These are phyloP conservation scores for Neopestalotiopsis sp. DNA, from an alignment of 2,329 filamentous ascomycete genomes.

Conservation along the genomic window DNA sequence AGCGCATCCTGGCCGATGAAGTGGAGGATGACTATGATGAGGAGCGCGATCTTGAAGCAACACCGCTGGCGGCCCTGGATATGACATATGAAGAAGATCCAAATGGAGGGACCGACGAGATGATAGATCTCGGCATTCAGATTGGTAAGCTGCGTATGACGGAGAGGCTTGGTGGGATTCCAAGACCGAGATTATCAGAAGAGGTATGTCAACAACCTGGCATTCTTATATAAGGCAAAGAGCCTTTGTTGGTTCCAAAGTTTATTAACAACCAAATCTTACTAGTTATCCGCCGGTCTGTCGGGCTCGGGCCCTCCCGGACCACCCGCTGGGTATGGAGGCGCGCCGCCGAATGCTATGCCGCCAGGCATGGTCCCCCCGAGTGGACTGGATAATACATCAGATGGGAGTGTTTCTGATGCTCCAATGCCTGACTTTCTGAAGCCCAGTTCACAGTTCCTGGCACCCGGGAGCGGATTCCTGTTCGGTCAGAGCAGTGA, in stretches of 20 bases:
- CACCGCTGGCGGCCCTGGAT: conserved; percentile 66
- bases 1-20: conserved; percentile 51
- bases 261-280: conserved; percentile 8
- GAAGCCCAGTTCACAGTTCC: conserved; percentile 67
- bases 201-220: conserved; percentile 55
- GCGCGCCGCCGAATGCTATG: conserved; percentile 24
- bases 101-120: conserved; percentile 57
- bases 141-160: conserved; percentile 76
- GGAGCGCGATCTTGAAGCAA: conserved; percentile 64
- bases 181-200: conserved; percentile 71
- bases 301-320: conserved; percentile 28
- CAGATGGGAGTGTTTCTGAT: conserved; percentile 29
- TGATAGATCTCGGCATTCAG: conserved; percentile 74
- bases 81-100: conserved; percentile 70
- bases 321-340: conserved; percentile 25
- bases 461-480: conserved; percentile 70
- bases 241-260: background rate
- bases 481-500: conserved; percentile 63
- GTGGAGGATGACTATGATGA: conserved; percentile 65
- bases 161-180: conserved; percentile 75
- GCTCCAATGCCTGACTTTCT: conserved; percentile 57
- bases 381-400: conserved; percentile 28
- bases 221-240: conserved; percentile 10
- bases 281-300: conserved; percentile 42
- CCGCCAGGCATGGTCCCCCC: conserved; percentile 25